Evolutionary conservation across 176 grass and related monocot genomes (phyloP).

Genomic region (Carex parvula): DNA sequence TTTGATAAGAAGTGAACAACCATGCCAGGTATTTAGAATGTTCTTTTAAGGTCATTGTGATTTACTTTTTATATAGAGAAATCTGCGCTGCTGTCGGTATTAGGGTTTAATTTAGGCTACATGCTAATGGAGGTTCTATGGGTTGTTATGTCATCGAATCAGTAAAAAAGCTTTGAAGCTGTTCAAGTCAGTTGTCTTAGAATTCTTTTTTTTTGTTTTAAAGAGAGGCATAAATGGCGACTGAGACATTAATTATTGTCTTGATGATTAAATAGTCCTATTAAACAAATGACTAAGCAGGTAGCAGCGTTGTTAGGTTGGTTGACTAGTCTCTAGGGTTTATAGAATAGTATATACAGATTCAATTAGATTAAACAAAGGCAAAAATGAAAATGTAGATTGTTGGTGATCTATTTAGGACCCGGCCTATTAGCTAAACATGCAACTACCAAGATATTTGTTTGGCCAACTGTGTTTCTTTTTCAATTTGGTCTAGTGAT

Average conservation of each 20-base stretch:
- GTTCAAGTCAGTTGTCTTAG: not conserved
- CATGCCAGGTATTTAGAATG: not conserved
- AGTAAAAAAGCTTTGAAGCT: not conserved
- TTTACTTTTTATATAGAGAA: not conserved
- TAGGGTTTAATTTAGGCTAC: not conserved
- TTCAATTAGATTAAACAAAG: not conserved
- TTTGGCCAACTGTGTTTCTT: not conserved
- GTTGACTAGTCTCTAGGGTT: constrained; percentile 6
- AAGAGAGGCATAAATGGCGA: too few species aligned
- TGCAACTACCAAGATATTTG: constrained; percentile 1
- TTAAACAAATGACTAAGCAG: not conserved
- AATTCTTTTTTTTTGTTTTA: too few species aligned
- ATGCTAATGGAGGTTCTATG: not conserved
- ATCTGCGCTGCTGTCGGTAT: not conserved
- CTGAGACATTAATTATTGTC: not conserved
- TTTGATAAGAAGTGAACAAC: not conserved
- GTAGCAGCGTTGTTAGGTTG: constrained; percentile 2
- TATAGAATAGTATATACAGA: not conserved
- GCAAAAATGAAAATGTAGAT: not conserved
- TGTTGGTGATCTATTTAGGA: not conserved
- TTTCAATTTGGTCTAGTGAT: not conserved
- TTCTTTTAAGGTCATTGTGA: not conserved
- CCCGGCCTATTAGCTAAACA: not conserved
- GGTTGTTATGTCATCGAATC: not conserved
- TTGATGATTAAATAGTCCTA: not conserved